A percentile compares a stretch with the other conserved stretches of the same genome.
Evolutionary conservation across 495 filamentous ascomycete genomes (phyloP).

Genomic region (Staphylotrichum longicolle): DNA sequence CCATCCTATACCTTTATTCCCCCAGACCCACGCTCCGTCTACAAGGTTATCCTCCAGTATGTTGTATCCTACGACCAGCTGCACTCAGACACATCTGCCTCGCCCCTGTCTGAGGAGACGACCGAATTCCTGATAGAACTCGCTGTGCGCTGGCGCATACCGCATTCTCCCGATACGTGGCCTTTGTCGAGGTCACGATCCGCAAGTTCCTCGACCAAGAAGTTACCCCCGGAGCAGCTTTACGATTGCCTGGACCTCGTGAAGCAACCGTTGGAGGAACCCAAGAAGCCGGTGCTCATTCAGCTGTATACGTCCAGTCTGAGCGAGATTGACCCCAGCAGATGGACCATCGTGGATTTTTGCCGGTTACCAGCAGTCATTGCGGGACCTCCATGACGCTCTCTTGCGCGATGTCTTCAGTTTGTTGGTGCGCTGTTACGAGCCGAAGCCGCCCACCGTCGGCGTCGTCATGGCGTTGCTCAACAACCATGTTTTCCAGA

Average conservation of each 20-base stretch:
- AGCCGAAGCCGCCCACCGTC: constrained; percentile 74
- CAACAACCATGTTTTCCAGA: constrained; percentile 79
- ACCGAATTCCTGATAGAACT: constrained; percentile 81
- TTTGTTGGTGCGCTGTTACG: constrained; percentile 81
- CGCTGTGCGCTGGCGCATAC: constrained; percentile 85
- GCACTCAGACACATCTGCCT: constrained; percentile 48
- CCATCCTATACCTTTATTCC: constrained; percentile 81
- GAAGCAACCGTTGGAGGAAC: constrained; percentile 64
- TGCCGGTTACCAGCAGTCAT: constrained; percentile 67
- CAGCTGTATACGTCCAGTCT: constrained; percentile 43
- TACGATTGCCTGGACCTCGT: constrained; percentile 78
- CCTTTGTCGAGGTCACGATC: constrained; percentile 81
- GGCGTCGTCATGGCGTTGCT: constrained; percentile 81
- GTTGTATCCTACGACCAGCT: constrained; percentile 62
- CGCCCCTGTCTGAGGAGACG: constrained; percentile 76
- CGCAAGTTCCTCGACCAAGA: constrained; percentile 86
- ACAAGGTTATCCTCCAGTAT: constrained; percentile 72
- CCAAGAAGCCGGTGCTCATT: constrained; percentile 49
- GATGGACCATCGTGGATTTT: constrained; percentile 84
- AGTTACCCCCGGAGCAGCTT: constrained; percentile 75
- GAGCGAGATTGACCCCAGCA: constrained; percentile 43
- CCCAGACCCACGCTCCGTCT: constrained; percentile 75
- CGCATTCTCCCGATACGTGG: constrained; percentile 72
- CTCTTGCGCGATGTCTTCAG: constrained; percentile 86
- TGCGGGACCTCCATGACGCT: constrained; percentile 74